These are phyloP conservation scores for Acanthamoeba rhysodes DNA, from an alignment of 208 protist genomes.

Conservation along the genomic window DNA sequence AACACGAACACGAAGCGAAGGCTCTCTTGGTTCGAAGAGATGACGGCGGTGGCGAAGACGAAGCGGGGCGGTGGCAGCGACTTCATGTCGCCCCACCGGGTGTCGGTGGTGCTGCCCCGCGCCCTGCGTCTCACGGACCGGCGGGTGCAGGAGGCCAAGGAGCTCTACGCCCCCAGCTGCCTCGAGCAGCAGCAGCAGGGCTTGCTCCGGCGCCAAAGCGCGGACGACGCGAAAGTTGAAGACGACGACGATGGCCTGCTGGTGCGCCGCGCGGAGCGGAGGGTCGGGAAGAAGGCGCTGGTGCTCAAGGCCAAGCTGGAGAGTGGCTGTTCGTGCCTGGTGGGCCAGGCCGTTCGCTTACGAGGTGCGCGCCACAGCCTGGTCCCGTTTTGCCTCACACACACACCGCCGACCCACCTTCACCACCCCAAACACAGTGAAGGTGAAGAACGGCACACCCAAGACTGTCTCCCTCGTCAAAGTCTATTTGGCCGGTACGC, in stretches of 20 bases:
- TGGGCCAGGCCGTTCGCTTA: not conserved
- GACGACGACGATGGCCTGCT: not conserved
- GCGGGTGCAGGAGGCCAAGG: not conserved
- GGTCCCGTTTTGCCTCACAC: not conserved
- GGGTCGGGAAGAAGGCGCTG: slow-evolving; percentile 19
- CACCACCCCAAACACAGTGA: not conserved
- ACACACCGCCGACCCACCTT: not conserved
- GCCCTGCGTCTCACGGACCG: not conserved
- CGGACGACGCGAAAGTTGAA: not conserved
- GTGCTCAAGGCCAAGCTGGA: slow-evolving; percentile 23
- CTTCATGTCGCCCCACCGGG: not conserved
- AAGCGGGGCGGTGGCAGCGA: not conserved
- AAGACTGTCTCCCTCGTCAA: slow-evolving; percentile 9
- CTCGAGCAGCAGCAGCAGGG: not conserved
- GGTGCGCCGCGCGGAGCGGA: not conserved
- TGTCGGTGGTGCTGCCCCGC: not conserved
- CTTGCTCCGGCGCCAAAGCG: not conserved
- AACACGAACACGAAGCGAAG: not conserved
- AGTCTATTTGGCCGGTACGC: not conserved
- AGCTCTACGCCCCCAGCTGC: not conserved
- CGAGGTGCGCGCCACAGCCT: not conserved
- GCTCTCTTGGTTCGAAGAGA: not conserved
- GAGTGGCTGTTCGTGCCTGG: not conserved
- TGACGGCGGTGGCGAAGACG: not conserved
- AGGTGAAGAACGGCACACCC: not conserved